Evolutionary conservation across 2,329 filamentous ascomycete genomes (phyloP).

Genomic region (Thielaviopsis musarum): DNA sequence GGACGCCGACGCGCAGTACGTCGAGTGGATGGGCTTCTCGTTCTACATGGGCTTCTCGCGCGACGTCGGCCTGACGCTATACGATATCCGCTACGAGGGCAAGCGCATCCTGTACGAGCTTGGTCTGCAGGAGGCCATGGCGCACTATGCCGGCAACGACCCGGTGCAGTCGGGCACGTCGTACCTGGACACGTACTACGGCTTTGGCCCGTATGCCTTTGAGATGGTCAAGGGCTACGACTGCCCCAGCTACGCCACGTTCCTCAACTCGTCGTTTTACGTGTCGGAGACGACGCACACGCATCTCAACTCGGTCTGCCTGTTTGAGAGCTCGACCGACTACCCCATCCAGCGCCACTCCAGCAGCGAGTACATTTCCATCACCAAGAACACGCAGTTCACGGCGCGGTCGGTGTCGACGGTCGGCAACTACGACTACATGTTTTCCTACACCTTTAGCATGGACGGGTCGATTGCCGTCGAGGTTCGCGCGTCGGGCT

Average conservation of each 20-base stretch:
- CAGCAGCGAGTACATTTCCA: constrained; percentile 14
- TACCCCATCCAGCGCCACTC: constrained; percentile 23
- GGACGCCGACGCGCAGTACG: constrained; percentile 27
- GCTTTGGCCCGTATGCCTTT: constrained; percentile 21
- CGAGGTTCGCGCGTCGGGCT: constrained; percentile 23
- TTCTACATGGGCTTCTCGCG: constrained; percentile 32
- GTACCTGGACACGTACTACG: constrained; percentile 26
- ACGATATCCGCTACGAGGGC: constrained; percentile 33
- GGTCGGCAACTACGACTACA: constrained; percentile 28
- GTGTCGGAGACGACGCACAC: constrained; percentile 18
- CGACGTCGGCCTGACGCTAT: constrained; percentile 28
- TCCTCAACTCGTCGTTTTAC: constrained; percentile 20
- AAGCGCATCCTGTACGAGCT: constrained; percentile 36
- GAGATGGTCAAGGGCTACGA: constrained; percentile 26
- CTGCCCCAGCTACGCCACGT: constrained; percentile 24
- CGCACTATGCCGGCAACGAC: constrained; percentile 32
- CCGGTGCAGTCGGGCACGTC: constrained; percentile 26
- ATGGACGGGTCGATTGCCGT: constrained; percentile 24
- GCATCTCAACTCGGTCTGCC: constrained; percentile 21
- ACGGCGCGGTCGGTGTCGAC: constrained; percentile 16
- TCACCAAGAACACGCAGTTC: constrained; percentile 19
- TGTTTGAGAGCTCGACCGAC: constrained; percentile 23
- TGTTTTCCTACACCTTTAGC: constrained; percentile 22
- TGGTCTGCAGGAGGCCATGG: constrained; percentile 33
- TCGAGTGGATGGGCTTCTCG: constrained; percentile 35